phyloP scores from a whole-genome alignment of 208 protist species.

The Leishmania arabica region DNA sequence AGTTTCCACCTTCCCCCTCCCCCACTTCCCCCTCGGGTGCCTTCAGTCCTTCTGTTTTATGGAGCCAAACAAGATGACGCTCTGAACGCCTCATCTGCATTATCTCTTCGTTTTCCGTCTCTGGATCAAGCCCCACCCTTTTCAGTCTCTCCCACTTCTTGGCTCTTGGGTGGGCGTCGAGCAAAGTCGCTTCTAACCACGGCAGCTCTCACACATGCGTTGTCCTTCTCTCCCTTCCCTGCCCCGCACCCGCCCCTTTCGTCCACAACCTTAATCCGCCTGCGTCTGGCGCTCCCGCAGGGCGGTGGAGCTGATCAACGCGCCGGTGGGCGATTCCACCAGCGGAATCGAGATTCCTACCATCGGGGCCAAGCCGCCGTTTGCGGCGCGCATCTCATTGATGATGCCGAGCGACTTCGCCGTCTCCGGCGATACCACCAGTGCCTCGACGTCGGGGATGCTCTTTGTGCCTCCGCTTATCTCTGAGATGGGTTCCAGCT shows the following conservation, averaged over 20 bases:
- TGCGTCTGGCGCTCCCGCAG: constrained; percentile 35
- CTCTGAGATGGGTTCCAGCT: constrained; percentile 68
- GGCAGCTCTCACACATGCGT: not conserved
- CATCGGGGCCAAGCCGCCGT: constrained; percentile 51
- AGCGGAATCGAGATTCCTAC: constrained; percentile 61
- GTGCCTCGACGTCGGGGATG: constrained; percentile 66
- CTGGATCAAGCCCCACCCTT: too few species aligned
- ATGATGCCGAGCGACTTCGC: constrained; percentile 49
- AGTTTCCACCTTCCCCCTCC: too few species aligned
- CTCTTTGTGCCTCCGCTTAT: constrained; percentile 69
- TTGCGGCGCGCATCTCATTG: constrained; percentile 64
- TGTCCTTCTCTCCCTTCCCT: not conserved
- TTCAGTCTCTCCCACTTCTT: too few species aligned
- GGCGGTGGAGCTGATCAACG: constrained; percentile 72
- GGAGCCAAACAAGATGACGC: too few species aligned
- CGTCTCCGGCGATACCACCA: constrained; percentile 86
- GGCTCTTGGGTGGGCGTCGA: too few species aligned
- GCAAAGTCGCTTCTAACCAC: too few species aligned
- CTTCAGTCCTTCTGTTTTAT: too few species aligned
- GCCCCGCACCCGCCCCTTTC: not conserved
- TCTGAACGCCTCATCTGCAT: too few species aligned
- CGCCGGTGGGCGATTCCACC: constrained; percentile 42
- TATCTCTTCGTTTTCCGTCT: too few species aligned
- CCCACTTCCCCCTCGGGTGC: too few species aligned
- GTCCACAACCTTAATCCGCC: not conserved